Evolutionary conservation across 768 basidiomycete genomes (phyloP).

Genomic region (Termitomyces sp.): DNA sequence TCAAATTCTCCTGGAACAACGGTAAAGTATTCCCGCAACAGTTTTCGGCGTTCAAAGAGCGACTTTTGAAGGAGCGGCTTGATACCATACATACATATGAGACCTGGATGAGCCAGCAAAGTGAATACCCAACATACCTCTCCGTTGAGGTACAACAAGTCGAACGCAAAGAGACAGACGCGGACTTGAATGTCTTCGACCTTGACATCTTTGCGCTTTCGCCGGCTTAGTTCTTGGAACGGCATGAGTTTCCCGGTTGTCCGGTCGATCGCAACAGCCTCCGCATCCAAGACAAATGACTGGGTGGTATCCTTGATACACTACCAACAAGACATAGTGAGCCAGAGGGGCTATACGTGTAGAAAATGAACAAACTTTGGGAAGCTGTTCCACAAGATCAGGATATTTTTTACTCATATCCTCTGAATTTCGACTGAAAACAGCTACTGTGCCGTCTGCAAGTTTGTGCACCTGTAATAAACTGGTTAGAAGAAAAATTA

Average conservation of each 20-base stretch:
- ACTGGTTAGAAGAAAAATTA: not conserved
- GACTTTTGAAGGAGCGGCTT: conserved; percentile 81
- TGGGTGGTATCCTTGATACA: conserved; percentile 79
- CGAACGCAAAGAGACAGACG: conserved; percentile 95
- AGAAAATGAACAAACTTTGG: conserved; percentile 47
- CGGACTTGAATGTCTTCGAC: conserved; percentile 96
- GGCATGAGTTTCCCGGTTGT: conserved; percentile 84
- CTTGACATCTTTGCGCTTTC: conserved; percentile 97
- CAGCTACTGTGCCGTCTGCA: conserved; percentile 75
- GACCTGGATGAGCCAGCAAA: not conserved
- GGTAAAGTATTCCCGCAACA: conserved; percentile 77
- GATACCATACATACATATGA: not conserved
- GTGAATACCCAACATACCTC: conserved; percentile 50
- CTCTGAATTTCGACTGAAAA: conserved; percentile 97
- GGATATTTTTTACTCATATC: conserved; percentile 99
- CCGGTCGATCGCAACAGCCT: conserved; percentile 94
- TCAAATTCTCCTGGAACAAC: conserved; percentile 85
- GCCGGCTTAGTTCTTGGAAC: conserved; percentile 92
- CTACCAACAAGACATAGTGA: conserved; percentile 31
- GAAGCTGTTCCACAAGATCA: conserved; percentile 92
- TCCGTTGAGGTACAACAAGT: conserved; percentile 93
- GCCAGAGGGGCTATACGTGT: not conserved
- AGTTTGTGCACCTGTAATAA: conserved; percentile 70
- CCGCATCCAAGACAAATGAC: conserved; percentile 93
- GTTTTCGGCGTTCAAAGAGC: conserved; percentile 66